phyloP scores from a whole-genome alignment of 768 basidiomycete genomes.

The Calocera viscosa region DNA sequence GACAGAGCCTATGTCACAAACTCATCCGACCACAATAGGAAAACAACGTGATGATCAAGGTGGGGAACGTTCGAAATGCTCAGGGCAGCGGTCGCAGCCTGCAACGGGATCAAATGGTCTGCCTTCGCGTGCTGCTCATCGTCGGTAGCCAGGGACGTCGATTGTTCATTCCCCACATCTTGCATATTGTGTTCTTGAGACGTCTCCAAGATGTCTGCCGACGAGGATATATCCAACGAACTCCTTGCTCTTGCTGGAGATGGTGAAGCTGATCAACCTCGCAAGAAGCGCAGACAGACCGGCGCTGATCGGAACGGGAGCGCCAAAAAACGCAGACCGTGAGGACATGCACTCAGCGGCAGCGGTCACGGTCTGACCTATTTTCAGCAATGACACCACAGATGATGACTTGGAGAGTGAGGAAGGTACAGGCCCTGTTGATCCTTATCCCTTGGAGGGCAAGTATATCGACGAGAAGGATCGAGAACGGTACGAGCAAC shows the following conservation, averaged over 20 bases:
- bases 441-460: slow-evolving; percentile 83
- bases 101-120: too few relatives aligned
- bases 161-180: neutral
- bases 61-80: too few relatives aligned
- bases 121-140: too few relatives aligned
- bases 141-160: too few relatives aligned
- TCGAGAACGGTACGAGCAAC: slow-evolving; percentile 53
- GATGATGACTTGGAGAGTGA: slow-evolving; percentile 53
- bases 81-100: too few relatives aligned
- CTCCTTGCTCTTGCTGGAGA: slow-evolving; percentile 28
- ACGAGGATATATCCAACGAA: slow-evolving; percentile 25
- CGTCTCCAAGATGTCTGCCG: neutral
- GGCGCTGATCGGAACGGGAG: neutral
- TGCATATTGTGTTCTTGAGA: neutral
- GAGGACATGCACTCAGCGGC: neutral
- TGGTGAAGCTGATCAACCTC: slow-evolving; percentile 14
- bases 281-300: slow-evolving; percentile 18
- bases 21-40: too few relatives aligned
- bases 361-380: neutral
- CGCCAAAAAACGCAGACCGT: slow-evolving; percentile 45
- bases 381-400: slow-evolving; percentile 31
- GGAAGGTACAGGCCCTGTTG: slow-evolving; percentile 39
- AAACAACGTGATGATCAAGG: too few relatives aligned
- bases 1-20: neutral
- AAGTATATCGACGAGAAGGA: slow-evolving; percentile 81